Conservation (phyloP, 495 filamentous ascomycete genomes). For the Tuber indicum region DNA sequence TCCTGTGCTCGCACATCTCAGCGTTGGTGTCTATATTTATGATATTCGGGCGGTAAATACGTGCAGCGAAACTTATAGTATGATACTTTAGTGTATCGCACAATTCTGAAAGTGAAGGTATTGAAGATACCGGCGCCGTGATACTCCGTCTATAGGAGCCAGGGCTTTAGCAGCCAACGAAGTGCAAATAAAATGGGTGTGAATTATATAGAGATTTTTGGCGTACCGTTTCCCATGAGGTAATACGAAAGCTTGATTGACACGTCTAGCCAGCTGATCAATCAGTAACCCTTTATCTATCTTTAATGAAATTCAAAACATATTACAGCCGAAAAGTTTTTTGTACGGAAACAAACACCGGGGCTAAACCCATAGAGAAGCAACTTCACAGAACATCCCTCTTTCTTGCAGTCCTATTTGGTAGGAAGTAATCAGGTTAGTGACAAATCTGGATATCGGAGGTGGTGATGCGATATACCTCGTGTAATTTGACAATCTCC, state of each 20-base stretch:
- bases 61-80: background rate
- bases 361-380: background rate
- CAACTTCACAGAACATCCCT: conserved; percentile 34
- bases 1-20: background rate
- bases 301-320: background rate
- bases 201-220: background rate
- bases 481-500: conserved; percentile 91
- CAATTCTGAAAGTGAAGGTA: background rate
- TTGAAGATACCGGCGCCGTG: background rate
- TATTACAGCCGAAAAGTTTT: background rate
- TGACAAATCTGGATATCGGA: conserved; percentile 27
- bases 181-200: background rate
- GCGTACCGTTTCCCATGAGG: background rate
- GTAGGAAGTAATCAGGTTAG: conserved; percentile 25
- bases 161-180: background rate
- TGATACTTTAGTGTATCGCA: background rate
- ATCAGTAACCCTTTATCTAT: background rate
- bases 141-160: background rate
- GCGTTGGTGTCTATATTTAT: background rate
- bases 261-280: background rate
- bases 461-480: conserved; percentile 46
- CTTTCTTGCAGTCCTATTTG: conserved; percentile 43
- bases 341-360: background rate
- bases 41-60: background rate
- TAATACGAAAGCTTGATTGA: background rate